These are phyloP conservation scores for Capronia epimyces DNA, from an alignment of 2,329 filamentous ascomycete species.

Conservation along the genomic window DNA sequence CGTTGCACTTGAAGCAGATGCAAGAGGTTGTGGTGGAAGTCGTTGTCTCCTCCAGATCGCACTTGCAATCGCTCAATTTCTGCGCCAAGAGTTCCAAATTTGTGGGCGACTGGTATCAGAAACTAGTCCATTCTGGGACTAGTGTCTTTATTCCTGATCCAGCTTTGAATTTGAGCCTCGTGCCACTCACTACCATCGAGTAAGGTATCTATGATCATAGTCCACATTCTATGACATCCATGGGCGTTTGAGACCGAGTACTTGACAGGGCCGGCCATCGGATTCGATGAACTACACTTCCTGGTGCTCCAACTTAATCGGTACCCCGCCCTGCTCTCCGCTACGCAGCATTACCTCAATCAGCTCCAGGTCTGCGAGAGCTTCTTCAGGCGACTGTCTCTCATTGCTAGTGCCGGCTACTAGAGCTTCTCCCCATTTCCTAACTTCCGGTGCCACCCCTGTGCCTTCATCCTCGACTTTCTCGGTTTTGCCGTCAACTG, in stretches of 20 bases:
- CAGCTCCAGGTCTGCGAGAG: slow-evolving; percentile 30
- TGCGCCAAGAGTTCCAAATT: slow-evolving; percentile 13
- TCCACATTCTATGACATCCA: neutral
- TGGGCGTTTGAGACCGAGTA: neutral
- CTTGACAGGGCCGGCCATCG: neutral
- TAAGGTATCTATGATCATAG: neutral
- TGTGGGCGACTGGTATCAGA: slow-evolving; percentile 7
- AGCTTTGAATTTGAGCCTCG: neutral
- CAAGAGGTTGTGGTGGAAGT: slow-evolving; percentile 37
- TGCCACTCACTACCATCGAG: neutral
- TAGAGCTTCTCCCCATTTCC: slow-evolving; percentile 49
- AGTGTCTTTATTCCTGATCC: neutral
- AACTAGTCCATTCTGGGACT: neutral
- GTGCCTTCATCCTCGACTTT: slow-evolving; percentile 45
- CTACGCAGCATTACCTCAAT: slow-evolving; percentile 33
- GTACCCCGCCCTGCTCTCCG: slow-evolving; percentile 31
- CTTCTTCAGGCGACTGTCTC: slow-evolving; percentile 47
- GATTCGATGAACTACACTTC: slow-evolving; percentile 18
- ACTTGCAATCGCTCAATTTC: slow-evolving; percentile 19
- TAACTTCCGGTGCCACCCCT: slow-evolving; percentile 51
- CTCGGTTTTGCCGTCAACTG: slow-evolving; percentile 35
- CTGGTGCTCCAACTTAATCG: slow-evolving; percentile 27
- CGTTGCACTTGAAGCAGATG: slow-evolving; percentile 39
- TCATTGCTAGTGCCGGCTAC: slow-evolving; percentile 38
- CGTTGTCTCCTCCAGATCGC: slow-evolving; percentile 22